Percentiles rank a stretch among this genome's conserved stretches.
Evolutionary conservation across 352 stramenopile species (phyloP).

Genomic region (Thalassiosira allenii): DNA sequence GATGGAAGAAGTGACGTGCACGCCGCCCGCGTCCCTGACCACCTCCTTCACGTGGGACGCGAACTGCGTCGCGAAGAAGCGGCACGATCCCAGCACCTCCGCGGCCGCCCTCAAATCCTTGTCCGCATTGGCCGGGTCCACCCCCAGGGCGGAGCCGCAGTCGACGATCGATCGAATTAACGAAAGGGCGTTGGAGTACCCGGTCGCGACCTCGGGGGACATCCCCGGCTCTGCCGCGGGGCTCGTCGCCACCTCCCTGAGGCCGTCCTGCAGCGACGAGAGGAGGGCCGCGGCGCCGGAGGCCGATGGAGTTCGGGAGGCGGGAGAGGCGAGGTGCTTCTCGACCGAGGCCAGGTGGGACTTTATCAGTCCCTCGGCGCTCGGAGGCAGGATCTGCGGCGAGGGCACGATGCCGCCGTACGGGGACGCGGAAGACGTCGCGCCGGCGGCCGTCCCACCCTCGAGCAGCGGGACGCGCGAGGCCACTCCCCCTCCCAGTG

Average conservation of each 20-base stretch:
- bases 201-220: slow-evolving; percentile 14
- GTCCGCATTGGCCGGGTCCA: neutral
- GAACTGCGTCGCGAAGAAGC: slow-evolving; percentile 55
- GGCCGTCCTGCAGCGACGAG: slow-evolving; percentile 10
- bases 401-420: slow-evolving; percentile 29
- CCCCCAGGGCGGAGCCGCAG: slow-evolving; percentile 3
- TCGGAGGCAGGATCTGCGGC: slow-evolving; percentile 35
- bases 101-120: slow-evolving; percentile 8
- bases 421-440: neutral
- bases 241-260: slow-evolving; percentile 10
- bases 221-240: neutral
- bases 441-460: neutral
- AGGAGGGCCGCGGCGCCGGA: slow-evolving; percentile 28
- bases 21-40: neutral
- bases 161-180: slow-evolving; percentile 40
- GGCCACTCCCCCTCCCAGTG: slow-evolving; percentile 16
- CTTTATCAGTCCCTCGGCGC: slow-evolving; percentile 6
- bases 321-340: slow-evolving; percentile 5
- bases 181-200: slow-evolving; percentile 45
- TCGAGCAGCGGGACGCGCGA: slow-evolving; percentile 10
- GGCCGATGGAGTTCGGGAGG: neutral
- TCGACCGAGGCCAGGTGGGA: slow-evolving; percentile 43
- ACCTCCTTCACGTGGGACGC: slow-evolving; percentile 35
- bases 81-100: slow-evolving; percentile 24
- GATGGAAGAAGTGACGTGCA: neutral